Evolutionary conservation across 2,329 filamentous ascomycete genomes (phyloP).

Genomic region (Aureobasidium zeae): DNA sequence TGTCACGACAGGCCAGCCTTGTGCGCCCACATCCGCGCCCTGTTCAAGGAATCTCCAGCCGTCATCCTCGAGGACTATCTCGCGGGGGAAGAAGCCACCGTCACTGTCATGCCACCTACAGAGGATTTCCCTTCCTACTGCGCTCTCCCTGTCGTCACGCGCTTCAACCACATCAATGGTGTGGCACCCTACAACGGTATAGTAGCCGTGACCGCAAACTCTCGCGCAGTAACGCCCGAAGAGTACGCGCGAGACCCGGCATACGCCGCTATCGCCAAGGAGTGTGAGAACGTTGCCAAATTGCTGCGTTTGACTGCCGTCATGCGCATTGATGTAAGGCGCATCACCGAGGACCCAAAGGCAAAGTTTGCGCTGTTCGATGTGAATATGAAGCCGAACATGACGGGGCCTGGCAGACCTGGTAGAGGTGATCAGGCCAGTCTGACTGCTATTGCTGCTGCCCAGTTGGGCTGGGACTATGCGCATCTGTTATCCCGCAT

Average conservation of each 20-base stretch:
- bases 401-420: slow-evolving; percentile 41
- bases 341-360: slow-evolving; percentile 25
- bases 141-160: slow-evolving; percentile 37
- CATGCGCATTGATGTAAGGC: slow-evolving; percentile 40
- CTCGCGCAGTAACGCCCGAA: slow-evolving; percentile 29
- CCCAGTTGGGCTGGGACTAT: slow-evolving; percentile 37
- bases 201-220: slow-evolving; percentile 42
- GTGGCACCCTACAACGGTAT: slow-evolving; percentile 43
- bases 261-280: slow-evolving; percentile 28
- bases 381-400: slow-evolving; percentile 46
- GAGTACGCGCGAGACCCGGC: slow-evolving; percentile 28
- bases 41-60: slow-evolving; percentile 31
- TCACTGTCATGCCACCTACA: slow-evolving; percentile 44
- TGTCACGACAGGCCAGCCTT: slow-evolving; percentile 31
- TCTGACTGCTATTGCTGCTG: slow-evolving; percentile 37
- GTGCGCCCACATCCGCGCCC: slow-evolving; percentile 25
- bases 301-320: slow-evolving; percentile 36
- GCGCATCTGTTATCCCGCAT: slow-evolving; percentile 31
- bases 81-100: slow-evolving; percentile 40
- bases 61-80: slow-evolving; percentile 44
- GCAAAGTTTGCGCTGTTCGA: slow-evolving; percentile 41
- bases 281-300: slow-evolving; percentile 35
- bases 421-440: slow-evolving; percentile 42
- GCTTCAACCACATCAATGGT: slow-evolving; percentile 41
- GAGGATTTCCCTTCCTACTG: slow-evolving; percentile 29